A percentile compares a stretch with the other conserved stretches of the same genome.
phyloP scores from a whole-genome alignment of 192 early-diverging fungal genomes.

The Backusella liffmaniae region DNA sequence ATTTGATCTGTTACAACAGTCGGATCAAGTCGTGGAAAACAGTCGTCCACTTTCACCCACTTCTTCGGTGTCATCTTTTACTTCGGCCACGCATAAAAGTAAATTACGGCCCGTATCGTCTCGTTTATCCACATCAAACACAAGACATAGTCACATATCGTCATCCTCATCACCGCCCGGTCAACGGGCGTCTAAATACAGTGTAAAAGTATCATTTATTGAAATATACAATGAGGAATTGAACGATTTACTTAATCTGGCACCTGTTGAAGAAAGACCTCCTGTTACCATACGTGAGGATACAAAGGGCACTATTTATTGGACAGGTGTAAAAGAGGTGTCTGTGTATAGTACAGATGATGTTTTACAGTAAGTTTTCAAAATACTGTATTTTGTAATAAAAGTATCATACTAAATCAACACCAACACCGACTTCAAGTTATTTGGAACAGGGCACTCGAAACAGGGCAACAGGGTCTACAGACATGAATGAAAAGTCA shows the following conservation, averaged over 20 bases:
- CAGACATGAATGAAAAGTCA: constrained; percentile 94
- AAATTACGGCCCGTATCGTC: constrained; percentile 16
- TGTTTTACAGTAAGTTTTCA: constrained; percentile 33
- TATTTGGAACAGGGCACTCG: constrained; percentile 55
- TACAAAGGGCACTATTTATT: constrained; percentile 77
- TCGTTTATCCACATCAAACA: background rate
- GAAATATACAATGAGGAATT: constrained; percentile 97
- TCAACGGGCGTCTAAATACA: constrained; percentile 9
- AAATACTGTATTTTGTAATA: background rate
- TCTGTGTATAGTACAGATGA: constrained; percentile 63
- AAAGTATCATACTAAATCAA: background rate
- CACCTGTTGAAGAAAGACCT: constrained; percentile 51
- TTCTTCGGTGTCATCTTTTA: constrained; percentile 76
- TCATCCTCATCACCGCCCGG: background rate
- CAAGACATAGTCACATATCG: constrained; percentile 30
- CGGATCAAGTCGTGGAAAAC: constrained; percentile 83
- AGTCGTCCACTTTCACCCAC: constrained; percentile 88
- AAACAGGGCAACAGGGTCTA: constrained; percentile 76
- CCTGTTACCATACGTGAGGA: constrained; percentile 79
- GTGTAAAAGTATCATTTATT: constrained; percentile 79
- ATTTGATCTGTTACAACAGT: constrained; percentile 56
- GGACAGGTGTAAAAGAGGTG: constrained; percentile 81
- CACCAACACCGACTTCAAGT: constrained; percentile 21
- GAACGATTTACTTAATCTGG: constrained; percentile 78
- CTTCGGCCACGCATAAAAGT: constrained; percentile 53